phyloP scores from a whole-genome alignment of 2,329 filamentous ascomycete genomes.

The Aspergillus sojae region DNA sequence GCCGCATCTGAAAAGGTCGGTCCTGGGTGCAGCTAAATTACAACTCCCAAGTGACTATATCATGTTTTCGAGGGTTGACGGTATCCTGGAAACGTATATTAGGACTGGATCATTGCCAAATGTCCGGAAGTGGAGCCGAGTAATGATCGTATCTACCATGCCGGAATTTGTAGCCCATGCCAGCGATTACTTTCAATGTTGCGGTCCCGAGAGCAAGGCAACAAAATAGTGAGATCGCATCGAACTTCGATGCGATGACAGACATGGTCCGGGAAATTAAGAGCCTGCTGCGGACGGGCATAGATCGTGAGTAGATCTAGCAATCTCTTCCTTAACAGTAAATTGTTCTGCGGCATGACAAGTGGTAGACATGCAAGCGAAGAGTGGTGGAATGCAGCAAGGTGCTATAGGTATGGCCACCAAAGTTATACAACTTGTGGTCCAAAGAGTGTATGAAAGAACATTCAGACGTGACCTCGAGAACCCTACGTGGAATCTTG shows the following conservation, averaged over 20 bases:
- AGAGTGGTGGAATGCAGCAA: neutral
- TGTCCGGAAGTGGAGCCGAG: neutral
- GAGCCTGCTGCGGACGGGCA: neutral
- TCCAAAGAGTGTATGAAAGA: neutral
- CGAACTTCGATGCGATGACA: neutral
- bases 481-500: conserved; percentile 17
- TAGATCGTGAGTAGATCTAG: neutral
- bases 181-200: neutral
- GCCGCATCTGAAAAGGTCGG: neutral
- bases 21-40: neutral
- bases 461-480: neutral
- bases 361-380: neutral
- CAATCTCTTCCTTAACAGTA: neutral
- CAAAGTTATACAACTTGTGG: neutral
- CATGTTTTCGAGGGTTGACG: neutral
- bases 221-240: neutral
- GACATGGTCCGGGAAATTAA: neutral
- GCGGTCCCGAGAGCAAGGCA: neutral
- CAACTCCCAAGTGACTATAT: neutral
- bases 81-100: neutral
- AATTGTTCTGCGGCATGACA: neutral
- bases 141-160: neutral
- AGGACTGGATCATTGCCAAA: neutral
- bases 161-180: neutral
- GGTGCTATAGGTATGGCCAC: neutral